Conservation (phyloP, 208 protist genomes). For the Trypanosomatidae sp. region DNA sequence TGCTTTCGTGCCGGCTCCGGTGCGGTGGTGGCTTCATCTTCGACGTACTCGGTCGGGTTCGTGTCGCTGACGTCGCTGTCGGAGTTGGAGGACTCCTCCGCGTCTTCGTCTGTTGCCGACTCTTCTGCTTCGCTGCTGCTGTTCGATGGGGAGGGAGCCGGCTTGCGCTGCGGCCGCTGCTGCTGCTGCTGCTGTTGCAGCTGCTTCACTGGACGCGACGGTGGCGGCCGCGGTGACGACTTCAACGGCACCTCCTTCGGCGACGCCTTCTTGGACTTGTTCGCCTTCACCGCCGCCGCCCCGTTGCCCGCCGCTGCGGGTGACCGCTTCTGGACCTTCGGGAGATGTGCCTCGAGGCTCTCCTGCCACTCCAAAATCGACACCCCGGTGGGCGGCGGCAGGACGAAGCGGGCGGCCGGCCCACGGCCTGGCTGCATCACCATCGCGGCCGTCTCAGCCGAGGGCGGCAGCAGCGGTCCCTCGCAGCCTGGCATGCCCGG, state of each 20-base stretch:
- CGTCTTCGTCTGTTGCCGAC: no score
- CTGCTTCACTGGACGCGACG: no score
- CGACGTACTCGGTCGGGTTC: no score
- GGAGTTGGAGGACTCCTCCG: no score
- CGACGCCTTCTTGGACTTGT: neutral
- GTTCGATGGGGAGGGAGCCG: no score
- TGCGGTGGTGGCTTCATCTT: no score
- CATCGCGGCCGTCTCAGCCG: constrained; percentile 5
- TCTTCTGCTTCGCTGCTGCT: no score
- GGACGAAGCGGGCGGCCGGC: constrained; percentile 24
- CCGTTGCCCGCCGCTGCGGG: neutral
- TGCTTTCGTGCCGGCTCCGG: no score
- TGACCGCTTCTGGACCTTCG: constrained; percentile 9
- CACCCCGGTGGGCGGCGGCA: constrained; percentile 39
- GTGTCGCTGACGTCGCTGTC: no score
- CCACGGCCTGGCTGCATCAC: constrained; percentile 21
- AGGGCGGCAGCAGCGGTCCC: constrained; percentile 39
- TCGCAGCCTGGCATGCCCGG: constrained; percentile 56
- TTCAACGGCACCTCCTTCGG: neutral
- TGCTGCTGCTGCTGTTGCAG: no score
- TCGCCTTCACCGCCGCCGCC: neutral
- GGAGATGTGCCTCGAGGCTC: constrained; percentile 16
- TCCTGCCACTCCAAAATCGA: constrained; percentile 39
- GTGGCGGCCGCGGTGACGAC: neutral
- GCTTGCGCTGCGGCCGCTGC: no score